A percentile compares a stretch with the other conserved stretches of the same genome.
Conservation (phyloP, 1,139 yeast genomes). For the Wickerhamomyces sp. region DNA sequence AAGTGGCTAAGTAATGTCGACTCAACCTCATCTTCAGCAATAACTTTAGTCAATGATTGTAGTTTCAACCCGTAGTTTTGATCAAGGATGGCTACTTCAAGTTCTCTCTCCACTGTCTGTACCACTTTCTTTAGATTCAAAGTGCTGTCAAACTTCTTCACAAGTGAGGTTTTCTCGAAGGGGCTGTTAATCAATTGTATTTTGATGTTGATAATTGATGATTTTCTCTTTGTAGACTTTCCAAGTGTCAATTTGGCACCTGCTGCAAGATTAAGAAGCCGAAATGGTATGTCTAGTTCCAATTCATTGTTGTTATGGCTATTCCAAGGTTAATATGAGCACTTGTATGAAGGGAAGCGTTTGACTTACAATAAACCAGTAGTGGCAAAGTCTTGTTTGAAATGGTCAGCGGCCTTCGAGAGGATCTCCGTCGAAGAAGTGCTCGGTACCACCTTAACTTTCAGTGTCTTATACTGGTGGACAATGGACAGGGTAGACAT, state of each 20-base stretch:
- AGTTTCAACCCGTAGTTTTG: conserved; percentile 10
- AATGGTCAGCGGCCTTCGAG: conserved; percentile 13
- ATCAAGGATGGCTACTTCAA: conserved; percentile 8
- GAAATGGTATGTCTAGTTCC: conserved; percentile 26
- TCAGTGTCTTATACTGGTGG: conserved; percentile 14
- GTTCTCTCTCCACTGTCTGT: conserved; percentile 11
- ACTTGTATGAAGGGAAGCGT: too few relatives aligned
- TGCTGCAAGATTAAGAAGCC: conserved; percentile 28
- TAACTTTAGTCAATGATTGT: conserved; percentile 15
- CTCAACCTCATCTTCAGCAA: conserved; percentile 11
- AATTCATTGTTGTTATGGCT: conserved; percentile 23
- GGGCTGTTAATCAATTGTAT: conserved; percentile 20
- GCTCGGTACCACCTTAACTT: conserved; percentile 15
- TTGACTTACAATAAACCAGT: conserved; percentile 18
- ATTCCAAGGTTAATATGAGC: conserved; percentile 1
- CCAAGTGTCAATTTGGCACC: conserved; percentile 28
- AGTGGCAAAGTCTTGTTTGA: conserved; percentile 15
- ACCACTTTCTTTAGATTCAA: conserved; percentile 9
- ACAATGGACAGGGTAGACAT: conserved; percentile 18
- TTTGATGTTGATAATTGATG: conserved; percentile 16
- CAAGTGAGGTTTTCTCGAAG: conserved; percentile 10
- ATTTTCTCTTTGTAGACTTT: conserved; percentile 3
- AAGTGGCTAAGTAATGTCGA: conserved; percentile 10
- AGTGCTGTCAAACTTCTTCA: conserved; percentile 13
- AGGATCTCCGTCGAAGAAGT: conserved; percentile 16